Base-by-base conservation (phyloP, 2,329 filamentous ascomycete species). In the Xylaria sp. region DNA sequence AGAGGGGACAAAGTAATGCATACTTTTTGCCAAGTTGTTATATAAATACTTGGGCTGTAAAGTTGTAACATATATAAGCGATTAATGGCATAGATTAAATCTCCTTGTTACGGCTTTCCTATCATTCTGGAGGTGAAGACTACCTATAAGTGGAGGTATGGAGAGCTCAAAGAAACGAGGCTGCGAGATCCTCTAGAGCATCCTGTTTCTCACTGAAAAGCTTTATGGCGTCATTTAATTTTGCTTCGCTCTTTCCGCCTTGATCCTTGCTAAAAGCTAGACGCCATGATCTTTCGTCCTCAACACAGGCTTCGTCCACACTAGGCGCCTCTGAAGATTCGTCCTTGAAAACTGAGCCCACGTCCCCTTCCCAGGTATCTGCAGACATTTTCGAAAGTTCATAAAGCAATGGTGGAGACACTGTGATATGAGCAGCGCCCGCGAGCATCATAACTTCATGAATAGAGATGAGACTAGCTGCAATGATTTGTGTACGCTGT, bases 391-490 rank as follows among this genome's bases (percentile, higher is more conserved):
- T 29, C 4, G 62, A 29, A 42, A 64, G 62, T 32, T 64, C 53
- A 25, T 51, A 18, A 10, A 64, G 53, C 9, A 64, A 21, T 5
- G 53, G n/a, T 3, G 54, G 62, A 10, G 53, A n/a, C 9, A 64
- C 54, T 27, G 62, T 64, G 18, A 64, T 51, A 51, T 64, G 53
- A 29, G 48, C 53, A 59, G 25, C 62, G 40, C 62, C 62, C 1
- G 62, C 62, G 18, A 64, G 62, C 44, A 50, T 59, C 62, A 64
- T 64, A 21, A 64, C 44, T 42, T 64, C 62, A 16, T 64, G 27
- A 18, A 64, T 64, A 21, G 53, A 58, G 5, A 21, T 59, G 18
- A 64, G 62, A n/a, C 62, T 64, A 5, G 62, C 62, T 5, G 54
- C 42, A 10, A 64, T 37, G 3, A 59, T 54, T 59, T 64, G 42